Evolutionary conservation across 305 asterid genomes (phyloP).

Genomic region (Stenogyne calaminthoides): DNA sequence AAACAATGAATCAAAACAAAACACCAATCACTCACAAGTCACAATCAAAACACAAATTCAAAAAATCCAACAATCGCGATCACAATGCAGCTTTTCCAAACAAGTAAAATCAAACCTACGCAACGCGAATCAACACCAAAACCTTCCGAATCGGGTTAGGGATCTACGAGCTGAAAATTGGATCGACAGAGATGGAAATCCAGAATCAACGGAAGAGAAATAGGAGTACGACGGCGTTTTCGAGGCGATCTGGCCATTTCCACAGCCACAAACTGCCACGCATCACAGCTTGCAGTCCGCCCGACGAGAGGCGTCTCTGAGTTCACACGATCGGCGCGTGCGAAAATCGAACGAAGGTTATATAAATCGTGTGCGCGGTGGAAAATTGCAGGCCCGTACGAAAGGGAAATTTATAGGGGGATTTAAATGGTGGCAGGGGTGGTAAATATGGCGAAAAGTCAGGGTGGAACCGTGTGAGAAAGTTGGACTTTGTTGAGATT

Average conservation of each 20-base stretch:
- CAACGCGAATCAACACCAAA: constrained; percentile 17
- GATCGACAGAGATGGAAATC: neutral
- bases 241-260: constrained; percentile 51
- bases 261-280: constrained; percentile 49
- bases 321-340: constrained; percentile 23
- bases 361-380: neutral
- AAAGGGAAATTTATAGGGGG: constrained; percentile 24
- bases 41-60: constrained; percentile 14
- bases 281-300: constrained; percentile 45
- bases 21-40: constrained; percentile 6
- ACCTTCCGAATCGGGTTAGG: constrained; percentile 22
- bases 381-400: neutral
- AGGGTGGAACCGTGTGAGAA: neutral
- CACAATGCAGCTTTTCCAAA: constrained; percentile 40
- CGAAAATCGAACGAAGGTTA: constrained; percentile 16
- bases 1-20: constrained; percentile 9
- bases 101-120: constrained; percentile 34
- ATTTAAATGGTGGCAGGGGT: constrained; percentile 13
- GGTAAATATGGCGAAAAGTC: neutral
- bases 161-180: constrained; percentile 32
- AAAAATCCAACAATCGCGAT: constrained; percentile 1
- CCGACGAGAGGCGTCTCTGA: constrained; percentile 46
- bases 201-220: constrained; percentile 24
- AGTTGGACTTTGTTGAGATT: neutral
- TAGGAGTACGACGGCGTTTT: constrained; percentile 28